Conservation (phyloP, 1,284 basidiomycete species). For the Vanrija pseudolonga region DNA sequence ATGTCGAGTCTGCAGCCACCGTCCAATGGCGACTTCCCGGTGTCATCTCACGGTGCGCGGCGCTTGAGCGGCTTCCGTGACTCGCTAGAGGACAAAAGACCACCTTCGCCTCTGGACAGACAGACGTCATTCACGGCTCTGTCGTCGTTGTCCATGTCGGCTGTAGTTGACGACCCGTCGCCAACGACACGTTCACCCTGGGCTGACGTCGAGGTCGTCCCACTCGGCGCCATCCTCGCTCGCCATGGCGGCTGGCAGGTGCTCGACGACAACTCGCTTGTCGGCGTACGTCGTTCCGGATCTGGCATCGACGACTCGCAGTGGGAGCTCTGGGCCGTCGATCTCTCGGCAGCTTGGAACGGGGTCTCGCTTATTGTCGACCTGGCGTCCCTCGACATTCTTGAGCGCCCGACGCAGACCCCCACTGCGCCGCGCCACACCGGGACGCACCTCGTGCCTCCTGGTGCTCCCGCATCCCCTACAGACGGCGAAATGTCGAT, state of each 20-base stretch:
- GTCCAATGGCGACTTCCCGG: constrained; percentile 29
- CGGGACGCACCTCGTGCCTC: not conserved
- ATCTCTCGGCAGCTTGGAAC: constrained; percentile 34
- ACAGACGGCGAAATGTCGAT: constrained; percentile 21
- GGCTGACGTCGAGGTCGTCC: constrained; percentile 24
- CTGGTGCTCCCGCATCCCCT: not conserved
- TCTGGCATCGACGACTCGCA: constrained; percentile 37
- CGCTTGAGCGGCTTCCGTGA: constrained; percentile 25
- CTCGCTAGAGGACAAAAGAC: constrained; percentile 1
- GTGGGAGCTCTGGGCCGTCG: constrained; percentile 38
- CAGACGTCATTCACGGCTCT: constrained; percentile 9
- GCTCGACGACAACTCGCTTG: constrained; percentile 16
- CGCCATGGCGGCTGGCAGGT: constrained; percentile 24
- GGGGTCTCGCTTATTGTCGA: constrained; percentile 29
- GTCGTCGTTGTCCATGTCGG: constrained; percentile 6
- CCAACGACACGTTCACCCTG: constrained; percentile 9
- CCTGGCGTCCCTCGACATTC: constrained; percentile 13
- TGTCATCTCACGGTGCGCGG: constrained; percentile 36
- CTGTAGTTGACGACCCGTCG: constrained; percentile 1
- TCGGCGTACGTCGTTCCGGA: constrained; percentile 27
- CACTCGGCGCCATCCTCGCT: constrained; percentile 29
- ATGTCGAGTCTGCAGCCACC: not conserved
- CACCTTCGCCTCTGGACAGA: constrained; percentile 10
- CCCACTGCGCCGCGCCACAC: not conserved
- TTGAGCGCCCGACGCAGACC: constrained; percentile 11